Conservation (phyloP, 768 basidiomycete species). For the Xerocomus potaroensis region DNA sequence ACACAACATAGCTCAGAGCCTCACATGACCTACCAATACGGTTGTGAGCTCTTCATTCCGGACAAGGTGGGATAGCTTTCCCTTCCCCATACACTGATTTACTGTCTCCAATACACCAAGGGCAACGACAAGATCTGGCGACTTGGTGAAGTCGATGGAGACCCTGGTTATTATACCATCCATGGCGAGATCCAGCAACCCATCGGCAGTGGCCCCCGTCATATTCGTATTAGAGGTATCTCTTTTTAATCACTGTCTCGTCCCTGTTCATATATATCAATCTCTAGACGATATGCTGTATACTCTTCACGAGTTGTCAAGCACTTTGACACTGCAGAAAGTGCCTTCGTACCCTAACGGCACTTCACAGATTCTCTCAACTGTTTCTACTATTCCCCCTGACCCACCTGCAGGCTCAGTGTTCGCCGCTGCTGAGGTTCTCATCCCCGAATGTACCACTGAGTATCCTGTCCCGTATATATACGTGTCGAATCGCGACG, state of each 20-base stretch:
- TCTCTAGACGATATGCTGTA: slow-evolving; percentile 45
- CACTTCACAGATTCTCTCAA: slow-evolving; percentile 47
- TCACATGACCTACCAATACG: slow-evolving; percentile 59
- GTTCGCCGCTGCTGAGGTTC: slow-evolving; percentile 58
- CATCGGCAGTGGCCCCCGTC: slow-evolving; percentile 61
- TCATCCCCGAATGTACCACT: slow-evolving; percentile 46
- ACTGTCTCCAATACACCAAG: slow-evolving; percentile 27
- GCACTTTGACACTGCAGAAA: slow-evolving; percentile 53
- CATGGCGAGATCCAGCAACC: slow-evolving; percentile 61
- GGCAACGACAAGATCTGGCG: slow-evolving; percentile 71
- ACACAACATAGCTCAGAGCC: slow-evolving; percentile 46
- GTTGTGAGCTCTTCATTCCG: slow-evolving; percentile 55
- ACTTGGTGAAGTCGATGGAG: slow-evolving; percentile 38
- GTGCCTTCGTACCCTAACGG: slow-evolving; percentile 45
- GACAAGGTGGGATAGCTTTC: slow-evolving; percentile 47
- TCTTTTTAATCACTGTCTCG: background rate
- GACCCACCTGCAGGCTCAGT: slow-evolving; percentile 35
- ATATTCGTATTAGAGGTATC: slow-evolving; percentile 37
- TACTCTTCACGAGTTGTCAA: slow-evolving; percentile 52
- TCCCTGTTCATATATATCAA: background rate
- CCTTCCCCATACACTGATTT: background rate
- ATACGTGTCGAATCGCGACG: slow-evolving; percentile 68
- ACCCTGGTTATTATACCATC: slow-evolving; percentile 45
- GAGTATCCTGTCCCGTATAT: slow-evolving; percentile 51
- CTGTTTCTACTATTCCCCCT: slow-evolving; percentile 44